These are phyloP conservation scores for Raffaelea ambrosiae DNA, from an alignment of 2,329 filamentous ascomycete genomes.

Conservation along the genomic window DNA sequence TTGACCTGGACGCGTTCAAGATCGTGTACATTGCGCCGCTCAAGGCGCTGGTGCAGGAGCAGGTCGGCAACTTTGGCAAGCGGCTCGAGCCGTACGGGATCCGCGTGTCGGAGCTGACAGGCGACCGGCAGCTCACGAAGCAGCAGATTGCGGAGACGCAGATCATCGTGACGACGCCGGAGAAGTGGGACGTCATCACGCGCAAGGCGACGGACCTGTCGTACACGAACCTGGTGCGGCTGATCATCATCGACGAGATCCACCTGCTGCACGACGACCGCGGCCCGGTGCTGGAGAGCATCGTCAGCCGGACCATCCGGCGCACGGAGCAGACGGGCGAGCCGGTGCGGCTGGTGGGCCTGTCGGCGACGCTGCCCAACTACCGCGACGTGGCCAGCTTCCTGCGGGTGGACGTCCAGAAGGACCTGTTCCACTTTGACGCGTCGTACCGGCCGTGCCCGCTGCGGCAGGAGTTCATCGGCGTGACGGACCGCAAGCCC, in stretches of 20 bases:
- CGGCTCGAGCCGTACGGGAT: conserved; percentile 86
- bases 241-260: conserved; percentile 97
- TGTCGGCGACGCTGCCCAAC: conserved; percentile 93
- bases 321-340: conserved; percentile 92
- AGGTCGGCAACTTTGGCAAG: conserved; percentile 95
- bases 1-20: conserved; percentile 94
- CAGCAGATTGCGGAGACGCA: conserved; percentile 97
- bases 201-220: conserved; percentile 94
- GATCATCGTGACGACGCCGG: conserved; percentile 94
- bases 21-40: conserved; percentile 96
- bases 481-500: conserved; percentile 93
- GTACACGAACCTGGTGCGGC: conserved; percentile 92
- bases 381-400: conserved; percentile 95
- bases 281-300: conserved; percentile 93
- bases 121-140: conserved; percentile 96
- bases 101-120: conserved; percentile 88
- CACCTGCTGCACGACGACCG: conserved; percentile 95
- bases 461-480: conserved; percentile 92
- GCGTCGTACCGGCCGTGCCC: conserved; percentile 90
- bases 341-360: conserved; percentile 79
- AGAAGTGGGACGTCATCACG: conserved; percentile 99
- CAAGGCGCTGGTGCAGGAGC: conserved; percentile 93
- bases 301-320: conserved; percentile 88
- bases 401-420: conserved; percentile 75
- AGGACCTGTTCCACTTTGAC: conserved; percentile 93